A percentile compares a stretch with the other conserved stretches of the same genome.
phyloP scores from a whole-genome alignment of 768 basidiomycete genomes.

The Rhodosporidiobolus sp. region DNA sequence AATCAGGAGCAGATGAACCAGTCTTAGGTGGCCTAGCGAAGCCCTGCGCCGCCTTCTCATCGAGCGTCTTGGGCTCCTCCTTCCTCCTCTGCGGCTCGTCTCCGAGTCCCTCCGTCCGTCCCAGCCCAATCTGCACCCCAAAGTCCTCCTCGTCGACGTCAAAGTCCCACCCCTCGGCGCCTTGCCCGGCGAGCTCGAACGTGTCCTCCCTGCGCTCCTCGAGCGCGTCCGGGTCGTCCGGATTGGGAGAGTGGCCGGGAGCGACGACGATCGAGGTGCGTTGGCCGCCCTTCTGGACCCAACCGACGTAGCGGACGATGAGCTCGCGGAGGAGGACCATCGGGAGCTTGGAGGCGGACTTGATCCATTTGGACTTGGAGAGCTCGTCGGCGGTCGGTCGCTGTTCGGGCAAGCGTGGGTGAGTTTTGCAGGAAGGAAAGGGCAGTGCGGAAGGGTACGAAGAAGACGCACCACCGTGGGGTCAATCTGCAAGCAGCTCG shows the following conservation, averaged over 20 bases:
- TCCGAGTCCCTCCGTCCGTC: constrained; percentile 17
- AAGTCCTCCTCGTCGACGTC: constrained; percentile 35
- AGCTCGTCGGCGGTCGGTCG: constrained; percentile 87
- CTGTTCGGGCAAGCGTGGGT: constrained; percentile 51
- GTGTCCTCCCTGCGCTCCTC: constrained; percentile 29
- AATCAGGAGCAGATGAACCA: neutral
- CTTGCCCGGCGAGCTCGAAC: constrained; percentile 37
- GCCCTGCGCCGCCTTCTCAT: constrained; percentile 32
- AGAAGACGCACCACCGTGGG: constrained; percentile 64
- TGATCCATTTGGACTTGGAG: constrained; percentile 79
- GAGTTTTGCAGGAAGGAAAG: constrained; percentile 8
- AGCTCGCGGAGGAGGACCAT: constrained; percentile 74
- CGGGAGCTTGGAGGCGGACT: constrained; percentile 63
- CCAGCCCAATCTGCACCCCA: neutral
- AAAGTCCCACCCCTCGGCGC: constrained; percentile 44
- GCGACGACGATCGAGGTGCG: constrained; percentile 65
- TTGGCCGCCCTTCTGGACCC: constrained; percentile 65
- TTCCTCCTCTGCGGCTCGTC: constrained; percentile 25
- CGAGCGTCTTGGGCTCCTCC: constrained; percentile 37
- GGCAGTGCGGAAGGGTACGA: neutral
- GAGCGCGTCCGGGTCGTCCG: constrained; percentile 53
- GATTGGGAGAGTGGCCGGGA: no score
- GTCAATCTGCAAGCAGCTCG: constrained; percentile 73
- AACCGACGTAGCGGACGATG: constrained; percentile 69
- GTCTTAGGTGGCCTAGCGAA: constrained; percentile 18